Conservation (phyloP, 805 yeast genomes). For the Cyberlindnera samutprakarnensis region DNA sequence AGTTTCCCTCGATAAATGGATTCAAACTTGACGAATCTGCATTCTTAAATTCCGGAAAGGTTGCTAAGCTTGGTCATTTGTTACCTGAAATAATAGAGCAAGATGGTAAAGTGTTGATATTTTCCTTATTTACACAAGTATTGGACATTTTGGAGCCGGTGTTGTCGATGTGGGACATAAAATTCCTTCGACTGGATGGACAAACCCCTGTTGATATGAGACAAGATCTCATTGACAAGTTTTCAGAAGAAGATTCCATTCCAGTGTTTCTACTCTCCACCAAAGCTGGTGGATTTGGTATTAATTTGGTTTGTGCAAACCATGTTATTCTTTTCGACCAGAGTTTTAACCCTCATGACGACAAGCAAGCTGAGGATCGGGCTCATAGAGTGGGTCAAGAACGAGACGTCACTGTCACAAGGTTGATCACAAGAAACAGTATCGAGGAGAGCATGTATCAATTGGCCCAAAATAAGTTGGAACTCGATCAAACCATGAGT, state of each 20-base stretch:
- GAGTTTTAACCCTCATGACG: conserved; percentile 97
- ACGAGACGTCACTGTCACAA: conserved; percentile 70
- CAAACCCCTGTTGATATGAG: conserved; percentile 86
- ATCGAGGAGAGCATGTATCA: conserved; percentile 86
- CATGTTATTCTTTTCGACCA: conserved; percentile 88
- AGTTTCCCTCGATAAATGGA: conserved; percentile 60
- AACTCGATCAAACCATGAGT: conserved; percentile 49
- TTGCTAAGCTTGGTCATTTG: conserved; percentile 45
- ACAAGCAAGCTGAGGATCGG: conserved; percentile 96
- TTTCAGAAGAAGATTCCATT: conserved; percentile 72
- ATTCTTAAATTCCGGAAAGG: conserved; percentile 72
- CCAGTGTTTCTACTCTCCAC: conserved; percentile 88
- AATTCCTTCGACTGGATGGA: conserved; percentile 88
- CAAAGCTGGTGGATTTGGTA: conserved; percentile 98
- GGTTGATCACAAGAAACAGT: conserved; percentile 64
- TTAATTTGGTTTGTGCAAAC: conserved; percentile 92
- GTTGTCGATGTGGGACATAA: conserved; percentile 52
- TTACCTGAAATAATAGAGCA: conserved; percentile 51
- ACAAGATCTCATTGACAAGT: conserved; percentile 85
- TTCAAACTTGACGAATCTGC: conserved; percentile 46
- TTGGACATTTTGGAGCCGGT: conserved; percentile 81
- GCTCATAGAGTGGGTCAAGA: conserved; percentile 97
- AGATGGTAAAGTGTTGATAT: conserved; percentile 66
- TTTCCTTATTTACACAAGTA: conserved; percentile 89
- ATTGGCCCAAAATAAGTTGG: conserved; percentile 85